A percentile compares a stretch with the other conserved stretches of the same genome.
Conservation (phyloP, 2,329 filamentous ascomycete genomes). For the Pseudogymnoascus sp. region DNA sequence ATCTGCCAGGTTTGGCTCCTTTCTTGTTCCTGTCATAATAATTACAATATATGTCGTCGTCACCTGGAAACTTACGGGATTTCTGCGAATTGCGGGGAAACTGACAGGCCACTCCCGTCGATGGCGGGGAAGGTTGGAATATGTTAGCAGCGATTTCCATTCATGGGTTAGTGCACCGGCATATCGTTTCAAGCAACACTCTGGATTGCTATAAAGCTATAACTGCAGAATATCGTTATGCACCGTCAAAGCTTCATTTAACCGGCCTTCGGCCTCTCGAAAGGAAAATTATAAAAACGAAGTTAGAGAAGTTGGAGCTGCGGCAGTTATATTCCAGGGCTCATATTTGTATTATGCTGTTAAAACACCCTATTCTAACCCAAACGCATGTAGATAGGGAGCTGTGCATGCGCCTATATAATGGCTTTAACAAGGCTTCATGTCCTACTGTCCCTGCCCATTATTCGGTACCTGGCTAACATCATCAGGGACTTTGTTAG, state of each 20-base stretch:
- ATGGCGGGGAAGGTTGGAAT: constrained; percentile 2
- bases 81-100: background rate
- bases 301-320: background rate
- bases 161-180: background rate
- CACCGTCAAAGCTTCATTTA: background rate
- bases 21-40: background rate
- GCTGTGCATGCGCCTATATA: too few species aligned
- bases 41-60: background rate
- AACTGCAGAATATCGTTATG: background rate
- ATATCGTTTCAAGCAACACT: background rate
- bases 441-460: too few species aligned
- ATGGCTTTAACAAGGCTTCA: too few species aligned
- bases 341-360: too few species aligned
- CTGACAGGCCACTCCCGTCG: background rate
- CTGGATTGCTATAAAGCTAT: background rate
- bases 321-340: too few species aligned
- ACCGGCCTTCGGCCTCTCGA: background rate
- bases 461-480: too few species aligned
- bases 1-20: background rate
- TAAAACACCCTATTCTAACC: too few species aligned
- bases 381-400: too few species aligned
- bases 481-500: too few species aligned
- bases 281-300: background rate
- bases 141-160: background rate
- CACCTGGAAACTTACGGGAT: background rate